Evolutionary conservation across 2,329 filamentous ascomycete genomes (phyloP).

Genomic region (Dothidotthia symphoricarpi): DNA sequence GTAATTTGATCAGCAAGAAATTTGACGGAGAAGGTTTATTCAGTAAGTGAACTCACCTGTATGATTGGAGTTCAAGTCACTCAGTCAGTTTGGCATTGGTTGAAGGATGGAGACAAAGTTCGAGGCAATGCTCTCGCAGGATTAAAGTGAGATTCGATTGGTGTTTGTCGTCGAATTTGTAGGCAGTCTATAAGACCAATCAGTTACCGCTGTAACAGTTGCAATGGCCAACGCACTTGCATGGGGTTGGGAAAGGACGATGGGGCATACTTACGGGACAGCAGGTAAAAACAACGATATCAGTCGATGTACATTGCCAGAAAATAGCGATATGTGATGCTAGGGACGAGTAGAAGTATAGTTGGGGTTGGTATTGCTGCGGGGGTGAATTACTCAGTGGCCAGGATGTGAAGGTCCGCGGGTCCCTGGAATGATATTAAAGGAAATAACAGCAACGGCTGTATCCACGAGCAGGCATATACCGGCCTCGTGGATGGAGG

Average conservation of each 20-base stretch:
- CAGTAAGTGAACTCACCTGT: too few relatives aligned
- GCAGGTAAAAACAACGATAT: slow-evolving; percentile 12
- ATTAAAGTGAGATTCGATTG: too few relatives aligned
- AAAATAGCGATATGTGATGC: slow-evolving; percentile 20
- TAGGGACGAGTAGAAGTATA: slow-evolving; percentile 18
- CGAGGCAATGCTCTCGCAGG: too few relatives aligned
- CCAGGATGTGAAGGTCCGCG: slow-evolving; percentile 23
- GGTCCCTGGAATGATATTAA: slow-evolving; percentile 27
- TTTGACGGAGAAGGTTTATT: too few relatives aligned
- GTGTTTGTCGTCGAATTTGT: too few relatives aligned
- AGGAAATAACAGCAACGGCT: slow-evolving; percentile 25
- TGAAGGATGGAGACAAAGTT: too few relatives aligned
- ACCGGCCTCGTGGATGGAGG: slow-evolving; percentile 20
- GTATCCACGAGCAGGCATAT: slow-evolving; percentile 32
- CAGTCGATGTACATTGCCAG: slow-evolving; percentile 12
- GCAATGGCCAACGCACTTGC: slow-evolving; percentile 1
- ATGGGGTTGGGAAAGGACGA: slow-evolving; percentile 6
- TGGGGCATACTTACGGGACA: slow-evolving; percentile 14
- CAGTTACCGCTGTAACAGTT: background rate
- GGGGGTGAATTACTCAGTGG: slow-evolving; percentile 28
- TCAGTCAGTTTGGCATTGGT: too few relatives aligned
- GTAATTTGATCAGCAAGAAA: too few relatives aligned
- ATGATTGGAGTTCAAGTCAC: too few relatives aligned
- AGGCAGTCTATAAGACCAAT: slow-evolving; percentile 3
- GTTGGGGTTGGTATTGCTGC: slow-evolving; percentile 22